Percentiles rank a stretch among this genome's conserved stretches.
These are phyloP conservation scores for Dioscorea cayenensis DNA, from an alignment of 116 monocot species.

Conservation along the genomic window DNA sequence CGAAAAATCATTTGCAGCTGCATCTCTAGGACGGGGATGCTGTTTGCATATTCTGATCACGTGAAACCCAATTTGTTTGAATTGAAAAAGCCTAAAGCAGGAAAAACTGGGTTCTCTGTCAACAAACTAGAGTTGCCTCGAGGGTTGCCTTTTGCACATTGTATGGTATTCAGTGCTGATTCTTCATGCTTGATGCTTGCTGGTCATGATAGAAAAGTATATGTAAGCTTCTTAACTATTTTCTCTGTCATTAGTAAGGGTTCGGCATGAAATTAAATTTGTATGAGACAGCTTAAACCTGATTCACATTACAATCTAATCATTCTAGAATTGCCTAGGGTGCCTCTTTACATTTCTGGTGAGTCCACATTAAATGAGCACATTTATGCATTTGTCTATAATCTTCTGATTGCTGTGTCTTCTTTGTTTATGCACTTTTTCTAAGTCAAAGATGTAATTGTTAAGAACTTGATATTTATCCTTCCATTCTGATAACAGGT, in stretches of 20 bases:
- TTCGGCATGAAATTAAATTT: neutral
- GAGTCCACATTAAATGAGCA: neutral
- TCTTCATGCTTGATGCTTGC: slow-evolving; percentile 62
- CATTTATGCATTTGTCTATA: neutral
- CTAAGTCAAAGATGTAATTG: no score
- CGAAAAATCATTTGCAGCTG: slow-evolving; percentile 75
- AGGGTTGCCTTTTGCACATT: slow-evolving; percentile 61
- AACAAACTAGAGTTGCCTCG: slow-evolving; percentile 62
- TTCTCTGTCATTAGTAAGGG: neutral
- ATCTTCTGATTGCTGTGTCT: neutral
- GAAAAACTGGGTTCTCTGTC: slow-evolving; percentile 41
- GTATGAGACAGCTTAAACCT: neutral
- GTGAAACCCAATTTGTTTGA: slow-evolving; percentile 74
- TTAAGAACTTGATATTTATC: no score
- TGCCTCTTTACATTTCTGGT: neutral
- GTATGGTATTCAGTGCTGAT: slow-evolving; percentile 77
- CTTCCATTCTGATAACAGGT: slow-evolving; percentile 38
- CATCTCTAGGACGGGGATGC: slow-evolving; percentile 47
- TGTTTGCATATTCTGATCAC: slow-evolving; percentile 77
- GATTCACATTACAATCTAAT: neutral
- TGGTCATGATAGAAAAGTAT: slow-evolving; percentile 84
- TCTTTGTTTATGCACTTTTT: neutral
- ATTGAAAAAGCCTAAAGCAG: slow-evolving; percentile 44
- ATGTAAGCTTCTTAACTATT: slow-evolving; percentile 48
- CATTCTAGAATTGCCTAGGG: neutral